phyloP scores from a whole-genome alignment of 2,329 filamentous ascomycete genomes.

The Penicillium sp. region DNA sequence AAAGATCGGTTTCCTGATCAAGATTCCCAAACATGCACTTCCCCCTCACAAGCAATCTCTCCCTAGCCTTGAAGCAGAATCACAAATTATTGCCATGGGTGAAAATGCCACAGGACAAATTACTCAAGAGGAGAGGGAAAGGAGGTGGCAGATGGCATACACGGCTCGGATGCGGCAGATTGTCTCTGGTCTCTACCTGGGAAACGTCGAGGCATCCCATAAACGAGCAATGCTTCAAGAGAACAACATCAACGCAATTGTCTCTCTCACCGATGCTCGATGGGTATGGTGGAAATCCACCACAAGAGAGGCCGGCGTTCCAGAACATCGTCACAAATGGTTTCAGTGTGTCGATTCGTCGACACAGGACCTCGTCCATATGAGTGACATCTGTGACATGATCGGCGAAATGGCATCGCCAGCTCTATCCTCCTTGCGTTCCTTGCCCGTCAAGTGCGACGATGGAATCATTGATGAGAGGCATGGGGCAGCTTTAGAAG shows the following conservation, averaged over 20 bases:
- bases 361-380: constrained; percentile 29
- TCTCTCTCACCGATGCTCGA: constrained; percentile 25
- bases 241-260: constrained; percentile 24
- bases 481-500: constrained; percentile 6
- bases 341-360: constrained; percentile 31
- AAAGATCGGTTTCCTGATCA: too few species aligned
- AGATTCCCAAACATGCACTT: too few species aligned
- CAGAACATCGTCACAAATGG: constrained; percentile 21
- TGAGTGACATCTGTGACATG: constrained; percentile 29
- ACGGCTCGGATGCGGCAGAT: constrained; percentile 24
- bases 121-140: constrained; percentile 10
- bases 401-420: constrained; percentile 25
- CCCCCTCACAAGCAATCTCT: too few species aligned
- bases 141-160: constrained; percentile 21
- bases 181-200: constrained; percentile 28
- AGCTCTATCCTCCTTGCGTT: constrained; percentile 10
- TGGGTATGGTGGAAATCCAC: constrained; percentile 23
- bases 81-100: background rate
- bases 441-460: constrained; percentile 11
- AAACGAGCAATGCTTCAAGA: constrained; percentile 23
- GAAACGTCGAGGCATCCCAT: constrained; percentile 22
- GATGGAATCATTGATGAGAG: constrained; percentile 5
- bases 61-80: too few species aligned
- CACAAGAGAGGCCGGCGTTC: constrained; percentile 24
- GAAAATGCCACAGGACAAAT: background rate